Percentiles rank a stretch among this genome's conserved stretches.
Conservation (phyloP, 2,329 filamentous ascomycete genomes). For the Paecilomyces sp. region DNA sequence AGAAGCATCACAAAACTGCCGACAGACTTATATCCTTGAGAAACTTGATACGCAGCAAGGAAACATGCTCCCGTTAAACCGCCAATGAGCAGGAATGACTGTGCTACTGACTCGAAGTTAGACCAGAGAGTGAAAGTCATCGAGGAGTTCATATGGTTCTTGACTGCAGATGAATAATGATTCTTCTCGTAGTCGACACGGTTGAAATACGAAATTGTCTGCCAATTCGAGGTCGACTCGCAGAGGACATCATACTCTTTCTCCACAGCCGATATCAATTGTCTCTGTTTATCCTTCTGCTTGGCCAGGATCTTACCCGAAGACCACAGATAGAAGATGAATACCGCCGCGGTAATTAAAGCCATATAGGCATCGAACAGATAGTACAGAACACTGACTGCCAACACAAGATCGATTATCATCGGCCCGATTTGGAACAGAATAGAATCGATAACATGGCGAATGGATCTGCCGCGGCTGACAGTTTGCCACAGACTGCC, state of each 20-base stretch:
- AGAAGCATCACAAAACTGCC: conserved; percentile 60
- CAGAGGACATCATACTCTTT: conserved; percentile 49
- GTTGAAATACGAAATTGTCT: conserved; percentile 54
- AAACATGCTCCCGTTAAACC: conserved; percentile 44
- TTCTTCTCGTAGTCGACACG: conserved; percentile 46
- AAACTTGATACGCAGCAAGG: conserved; percentile 49
- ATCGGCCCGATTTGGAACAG: conserved; percentile 57
- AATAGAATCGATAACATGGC: conserved; percentile 52
- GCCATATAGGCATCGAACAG: conserved; percentile 58
- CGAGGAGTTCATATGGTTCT: conserved; percentile 28
- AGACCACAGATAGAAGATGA: conserved; percentile 47
- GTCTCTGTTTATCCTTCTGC: conserved; percentile 33
- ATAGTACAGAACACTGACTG: conserved; percentile 53
- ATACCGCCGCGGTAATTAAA: conserved; percentile 41
- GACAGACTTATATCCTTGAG: conserved; percentile 42
- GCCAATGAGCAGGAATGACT: conserved; percentile 41
- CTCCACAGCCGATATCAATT: conserved; percentile 34
- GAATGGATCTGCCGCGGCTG: conserved; percentile 55
- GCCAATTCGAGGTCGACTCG: conserved; percentile 54
- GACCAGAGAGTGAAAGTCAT: conserved; percentile 28
- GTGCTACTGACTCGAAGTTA: conserved; percentile 30
- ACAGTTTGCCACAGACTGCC: conserved; percentile 59
- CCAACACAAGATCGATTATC: conserved; percentile 54
- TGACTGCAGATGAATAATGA: conserved; percentile 38
- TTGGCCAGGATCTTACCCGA: conserved; percentile 31